Conservation (phyloP, 2,329 filamentous ascomycete genomes). For the Nothophaeocryptopus gaeumannii region DNA sequence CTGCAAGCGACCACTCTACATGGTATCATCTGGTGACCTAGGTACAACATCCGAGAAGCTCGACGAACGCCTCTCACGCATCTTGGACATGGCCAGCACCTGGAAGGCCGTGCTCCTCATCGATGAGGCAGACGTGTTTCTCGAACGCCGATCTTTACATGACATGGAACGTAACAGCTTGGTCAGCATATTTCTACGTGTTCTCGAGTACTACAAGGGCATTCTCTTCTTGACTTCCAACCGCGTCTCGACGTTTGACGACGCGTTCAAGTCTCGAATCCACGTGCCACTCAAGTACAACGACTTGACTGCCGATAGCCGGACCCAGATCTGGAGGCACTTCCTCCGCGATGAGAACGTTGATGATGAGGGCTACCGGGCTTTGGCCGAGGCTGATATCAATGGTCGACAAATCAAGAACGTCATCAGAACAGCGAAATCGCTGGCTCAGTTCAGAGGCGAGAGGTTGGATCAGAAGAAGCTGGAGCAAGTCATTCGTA, state of each 20-base stretch:
- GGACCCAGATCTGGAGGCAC: conserved; percentile 28
- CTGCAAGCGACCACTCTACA: conserved; percentile 45
- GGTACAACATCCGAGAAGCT: conserved; percentile 49
- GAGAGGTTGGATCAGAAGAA: conserved; percentile 23
- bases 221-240: conserved; percentile 41
- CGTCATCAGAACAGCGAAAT: conserved; percentile 29
- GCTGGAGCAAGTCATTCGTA: conserved; percentile 29
- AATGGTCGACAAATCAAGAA: conserved; percentile 35
- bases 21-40: conserved; percentile 29
- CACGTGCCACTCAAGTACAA: conserved; percentile 33
- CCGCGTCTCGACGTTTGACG: conserved; percentile 36
- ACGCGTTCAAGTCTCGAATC: conserved; percentile 39
- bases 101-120: conserved; percentile 86
- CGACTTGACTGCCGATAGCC: conserved; percentile 23
- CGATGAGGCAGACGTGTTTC: conserved; percentile 79
- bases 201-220: conserved; percentile 40
- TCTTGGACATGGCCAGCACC: conserved; percentile 77
- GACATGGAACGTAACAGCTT: conserved; percentile 81
- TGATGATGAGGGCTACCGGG: conserved; percentile 19
- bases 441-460: conserved; percentile 25
- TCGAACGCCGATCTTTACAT: conserved; percentile 76
- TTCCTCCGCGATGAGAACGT: conserved; percentile 22
- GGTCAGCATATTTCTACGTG: conserved; percentile 57
- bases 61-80: conserved; percentile 39
- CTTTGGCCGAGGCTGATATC: conserved; percentile 25